Percentiles rank a stretch among this genome's conserved stretches.
Conservation (phyloP, 495 filamentous ascomycete genomes). For the Opeltia flavorubescens region DNA sequence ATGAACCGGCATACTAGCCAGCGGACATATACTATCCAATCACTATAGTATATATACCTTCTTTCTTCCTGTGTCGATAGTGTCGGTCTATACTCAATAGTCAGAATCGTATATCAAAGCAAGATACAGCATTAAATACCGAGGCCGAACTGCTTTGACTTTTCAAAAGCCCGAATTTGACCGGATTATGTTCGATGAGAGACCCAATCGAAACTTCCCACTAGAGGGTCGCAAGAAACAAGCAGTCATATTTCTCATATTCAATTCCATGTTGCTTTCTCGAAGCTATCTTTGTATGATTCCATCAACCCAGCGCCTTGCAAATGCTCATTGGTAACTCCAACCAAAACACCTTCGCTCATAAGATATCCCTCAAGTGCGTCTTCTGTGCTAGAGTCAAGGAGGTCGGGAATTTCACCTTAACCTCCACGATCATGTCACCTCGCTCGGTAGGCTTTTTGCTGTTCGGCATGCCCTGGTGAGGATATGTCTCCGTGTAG, state of each 20-base stretch:
- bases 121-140: neutral
- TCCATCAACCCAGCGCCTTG: neutral
- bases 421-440: slow-evolving; percentile 77
- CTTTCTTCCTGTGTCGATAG: no score
- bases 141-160: no score
- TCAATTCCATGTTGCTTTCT: neutral
- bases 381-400: slow-evolving; percentile 65
- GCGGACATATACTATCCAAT: no score
- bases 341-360: neutral
- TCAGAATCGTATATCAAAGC: no score
- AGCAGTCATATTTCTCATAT: no score
- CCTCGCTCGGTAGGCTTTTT: slow-evolving; percentile 76
- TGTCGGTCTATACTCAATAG: no score
- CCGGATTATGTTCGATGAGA: no score
- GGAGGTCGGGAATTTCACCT: slow-evolving; percentile 74
- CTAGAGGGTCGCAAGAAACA: no score
- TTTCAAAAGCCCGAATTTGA: no score
- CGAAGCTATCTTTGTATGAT: neutral
- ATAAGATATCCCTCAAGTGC: slow-evolving; percentile 61
- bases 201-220: no score
- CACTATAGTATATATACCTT: no score
- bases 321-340: slow-evolving; percentile 1
- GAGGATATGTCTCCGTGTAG: slow-evolving; percentile 64
- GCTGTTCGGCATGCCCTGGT: slow-evolving; percentile 78
- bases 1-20: no score